Base-by-base conservation (phyloP, 2,329 filamentous ascomycete genomes). In the Xylariales sp. region DNA sequence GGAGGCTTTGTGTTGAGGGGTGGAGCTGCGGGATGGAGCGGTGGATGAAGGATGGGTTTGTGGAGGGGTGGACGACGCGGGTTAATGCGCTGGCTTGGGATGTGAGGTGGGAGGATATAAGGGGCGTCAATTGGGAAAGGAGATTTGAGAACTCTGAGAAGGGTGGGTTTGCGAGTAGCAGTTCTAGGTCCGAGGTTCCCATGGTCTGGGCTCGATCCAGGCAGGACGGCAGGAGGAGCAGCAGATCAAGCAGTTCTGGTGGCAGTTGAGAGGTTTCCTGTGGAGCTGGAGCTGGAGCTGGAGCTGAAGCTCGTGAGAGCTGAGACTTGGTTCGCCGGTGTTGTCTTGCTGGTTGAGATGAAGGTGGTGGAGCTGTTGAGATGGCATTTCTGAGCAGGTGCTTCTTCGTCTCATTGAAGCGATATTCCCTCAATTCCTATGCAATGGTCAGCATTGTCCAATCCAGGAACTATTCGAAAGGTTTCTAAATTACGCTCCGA, bases 11-110 rank as follows among this genome's bases (percentile, higher is more conserved):
- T 14, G 70, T 57, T 18, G 66, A 59, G 1, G 58, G 47, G 0
- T 71, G 61, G 2, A 84, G 62, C 14, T 65, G 60, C 1, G 76
- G 64, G 37, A 82, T 71, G 18, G 66, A 59, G 15, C 78, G 76
- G 61, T 82, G 78, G n/a, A 81, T 62, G 52, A 68, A 77, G 15
- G 74, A 75, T 1, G 74, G 64, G 55, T 76, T 76, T 1, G 71
- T 76, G 12, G 61, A 61, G 1, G 74, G 73, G 47, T 70, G 65
- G 3, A 66, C 56, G 24, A 75, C 61, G 28, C 74, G 69, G 1
- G 73, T 66, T 18, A 80, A 63, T 12, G 63, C 52, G 11, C 69
- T 60, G 19, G 76, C 76, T 11, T 69, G 66, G 1, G 63, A 54
- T 40, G 73, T 70, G 1, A 83, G 65, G n/a, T 64, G 62, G 0